Percentiles rank a stretch among this genome's conserved stretches.
phyloP scores from a whole-genome alignment of 371 early-diverging fungal genomes.

The Thermomucor indicae-seudaticae region DNA sequence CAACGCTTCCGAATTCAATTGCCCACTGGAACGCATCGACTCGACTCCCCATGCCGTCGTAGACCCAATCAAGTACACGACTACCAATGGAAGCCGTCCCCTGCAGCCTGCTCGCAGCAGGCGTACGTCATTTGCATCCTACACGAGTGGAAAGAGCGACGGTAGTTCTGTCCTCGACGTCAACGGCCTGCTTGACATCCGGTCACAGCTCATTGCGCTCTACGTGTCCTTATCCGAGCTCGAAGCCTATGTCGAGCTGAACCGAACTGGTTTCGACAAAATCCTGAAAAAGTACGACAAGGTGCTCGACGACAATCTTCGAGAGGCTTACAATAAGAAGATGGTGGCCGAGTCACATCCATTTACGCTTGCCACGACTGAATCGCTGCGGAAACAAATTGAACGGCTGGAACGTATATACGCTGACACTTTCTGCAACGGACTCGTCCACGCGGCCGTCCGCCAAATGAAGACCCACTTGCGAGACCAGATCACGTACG shows the following conservation, averaged over 20 bases:
- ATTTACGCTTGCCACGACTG: conserved; percentile 53
- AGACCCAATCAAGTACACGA: not conserved
- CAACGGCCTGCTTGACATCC: conserved; percentile 19
- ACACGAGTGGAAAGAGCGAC: conserved; percentile 12
- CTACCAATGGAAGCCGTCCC: too few species aligned
- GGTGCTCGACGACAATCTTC: conserved; percentile 53
- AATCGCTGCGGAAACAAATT: conserved; percentile 44
- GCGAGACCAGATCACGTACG: conserved; percentile 70
- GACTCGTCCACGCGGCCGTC: conserved; percentile 47
- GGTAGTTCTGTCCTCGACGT: conserved; percentile 24
- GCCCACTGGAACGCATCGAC: not conserved
- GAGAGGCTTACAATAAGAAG: conserved; percentile 51
- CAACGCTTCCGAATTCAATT: not conserved
- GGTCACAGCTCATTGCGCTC: conserved; percentile 50
- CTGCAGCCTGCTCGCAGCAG: too few species aligned
- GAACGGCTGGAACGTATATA: conserved; percentile 58
- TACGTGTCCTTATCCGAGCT: conserved; percentile 82
- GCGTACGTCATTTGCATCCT: conserved; percentile 10
- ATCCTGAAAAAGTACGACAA: conserved; percentile 98
- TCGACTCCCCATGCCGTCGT: not conserved
- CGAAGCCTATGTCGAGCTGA: conserved; percentile 85
- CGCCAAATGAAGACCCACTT: conserved; percentile 64
- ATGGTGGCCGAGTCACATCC: conserved; percentile 58
- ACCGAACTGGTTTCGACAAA: conserved; percentile 92
- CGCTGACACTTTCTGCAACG: conserved; percentile 59